Evolutionary conservation across 2,329 filamentous ascomycete species (phyloP).

Genomic region (Furcasterigmium sp.): DNA sequence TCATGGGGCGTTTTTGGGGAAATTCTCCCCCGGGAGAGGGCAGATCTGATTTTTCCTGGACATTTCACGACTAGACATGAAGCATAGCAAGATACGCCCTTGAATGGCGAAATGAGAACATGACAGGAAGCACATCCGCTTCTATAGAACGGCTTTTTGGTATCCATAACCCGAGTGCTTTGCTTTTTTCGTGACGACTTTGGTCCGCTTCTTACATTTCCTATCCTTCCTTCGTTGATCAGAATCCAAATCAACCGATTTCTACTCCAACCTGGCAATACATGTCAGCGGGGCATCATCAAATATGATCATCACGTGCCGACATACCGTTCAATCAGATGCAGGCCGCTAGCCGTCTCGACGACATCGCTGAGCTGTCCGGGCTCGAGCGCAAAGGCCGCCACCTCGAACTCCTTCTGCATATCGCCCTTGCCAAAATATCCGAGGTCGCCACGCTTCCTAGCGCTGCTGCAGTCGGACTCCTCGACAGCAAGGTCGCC

Average conservation of each 20-base stretch:
- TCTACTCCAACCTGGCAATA: conserved; percentile 51
- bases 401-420: conserved; percentile 98
- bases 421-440: conserved; percentile 94
- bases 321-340: conserved; percentile 86
- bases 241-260: neutral
- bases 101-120: no score
- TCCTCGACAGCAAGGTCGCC: conserved; percentile 83
- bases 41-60: no score
- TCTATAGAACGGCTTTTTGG: no score
- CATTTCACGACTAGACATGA: neutral
- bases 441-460: conserved; percentile 90
- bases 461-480: conserved; percentile 91
- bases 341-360: conserved; percentile 88
- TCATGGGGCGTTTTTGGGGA: no score
- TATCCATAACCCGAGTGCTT: no score
- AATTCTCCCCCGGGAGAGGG: no score
- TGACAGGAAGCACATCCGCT: no score
- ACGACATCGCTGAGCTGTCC: conserved; percentile 84
- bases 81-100: no score
- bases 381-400: conserved; percentile 81
- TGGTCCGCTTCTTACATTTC: neutral
- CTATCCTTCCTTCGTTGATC: neutral
- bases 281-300: conserved; percentile 34
- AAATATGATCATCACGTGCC: neutral
- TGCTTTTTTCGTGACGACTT: no score